Percentiles rank a stretch among this genome's conserved stretches.
Conservation (phyloP, 2,329 filamentous ascomycete species). For the Trichoderma pleuroti region DNA sequence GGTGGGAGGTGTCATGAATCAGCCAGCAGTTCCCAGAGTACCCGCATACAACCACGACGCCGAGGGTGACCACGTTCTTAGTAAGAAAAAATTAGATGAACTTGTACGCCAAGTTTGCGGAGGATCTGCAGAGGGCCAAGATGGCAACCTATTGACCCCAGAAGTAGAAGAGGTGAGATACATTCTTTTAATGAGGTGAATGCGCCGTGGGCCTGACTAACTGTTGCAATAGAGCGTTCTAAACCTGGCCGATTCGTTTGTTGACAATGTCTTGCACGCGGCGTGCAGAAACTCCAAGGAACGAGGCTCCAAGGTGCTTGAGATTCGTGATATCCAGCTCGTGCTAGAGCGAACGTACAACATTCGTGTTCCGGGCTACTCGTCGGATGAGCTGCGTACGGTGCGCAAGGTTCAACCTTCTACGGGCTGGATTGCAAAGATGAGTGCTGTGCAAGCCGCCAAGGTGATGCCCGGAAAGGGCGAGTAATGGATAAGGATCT, state of each 20-base stretch:
- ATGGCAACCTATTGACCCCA: constrained; percentile 75
- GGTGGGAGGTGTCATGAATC: constrained; percentile 77
- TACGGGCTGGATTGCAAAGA: constrained; percentile 88
- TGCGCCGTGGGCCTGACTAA: constrained; percentile 22
- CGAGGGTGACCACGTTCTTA: constrained; percentile 88
- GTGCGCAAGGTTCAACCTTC: constrained; percentile 91
- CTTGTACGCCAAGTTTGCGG: constrained; percentile 91
- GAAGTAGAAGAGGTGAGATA: constrained; percentile 85
- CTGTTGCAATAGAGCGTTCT: constrained; percentile 66
- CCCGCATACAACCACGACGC: constrained; percentile 84
- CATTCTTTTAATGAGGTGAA: not conserved
- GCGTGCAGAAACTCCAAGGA: constrained; percentile 93
- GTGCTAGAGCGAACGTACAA: constrained; percentile 83
- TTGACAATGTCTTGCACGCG: constrained; percentile 82
- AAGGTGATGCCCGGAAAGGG: constrained; percentile 70
- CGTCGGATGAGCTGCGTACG: constrained; percentile 88
- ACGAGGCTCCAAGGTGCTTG: constrained; percentile 82
- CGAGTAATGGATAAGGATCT: constrained; percentile 35
- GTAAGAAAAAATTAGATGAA: constrained; percentile 96
- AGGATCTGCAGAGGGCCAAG: constrained; percentile 66
- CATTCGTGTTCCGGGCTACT: constrained; percentile 90
- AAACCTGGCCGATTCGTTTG: constrained; percentile 86
- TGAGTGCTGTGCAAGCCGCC: constrained; percentile 91
- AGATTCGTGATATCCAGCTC: constrained; percentile 82
- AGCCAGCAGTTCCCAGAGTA: constrained; percentile 78